Percentiles rank a stretch among this genome's conserved stretches.
Evolutionary conservation across 208 protist species (phyloP).

Genomic region (Acanthamoeba castellanii): DNA sequence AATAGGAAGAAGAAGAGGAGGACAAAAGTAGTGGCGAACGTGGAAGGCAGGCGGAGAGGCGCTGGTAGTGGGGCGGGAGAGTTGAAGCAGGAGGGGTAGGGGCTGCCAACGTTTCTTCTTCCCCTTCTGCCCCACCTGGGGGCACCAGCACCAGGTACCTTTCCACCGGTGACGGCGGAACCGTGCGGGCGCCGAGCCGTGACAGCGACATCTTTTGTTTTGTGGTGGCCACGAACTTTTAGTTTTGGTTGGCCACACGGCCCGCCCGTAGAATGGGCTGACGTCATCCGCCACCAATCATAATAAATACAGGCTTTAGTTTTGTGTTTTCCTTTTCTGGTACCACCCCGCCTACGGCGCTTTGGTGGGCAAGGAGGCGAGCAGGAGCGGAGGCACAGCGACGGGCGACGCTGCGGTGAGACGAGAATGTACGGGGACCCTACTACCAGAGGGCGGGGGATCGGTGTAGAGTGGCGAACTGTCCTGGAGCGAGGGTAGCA

Average conservation of each 20-base stretch:
- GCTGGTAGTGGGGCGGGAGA: neutral
- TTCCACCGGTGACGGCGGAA: neutral
- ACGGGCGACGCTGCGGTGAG: too few species aligned
- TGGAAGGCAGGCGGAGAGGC: neutral
- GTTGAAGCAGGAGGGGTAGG: neutral
- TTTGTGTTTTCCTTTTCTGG: too few species aligned
- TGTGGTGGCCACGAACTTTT: too few species aligned
- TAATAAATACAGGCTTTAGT: too few species aligned
- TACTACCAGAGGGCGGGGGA: neutral
- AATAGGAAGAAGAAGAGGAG: neutral
- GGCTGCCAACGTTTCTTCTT: neutral
- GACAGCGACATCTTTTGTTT: neutral
- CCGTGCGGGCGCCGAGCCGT: neutral
- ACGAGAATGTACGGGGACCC: too few species aligned
- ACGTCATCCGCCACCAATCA: too few species aligned
- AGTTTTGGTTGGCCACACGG: too few species aligned
- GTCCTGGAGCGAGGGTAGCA: neutral
- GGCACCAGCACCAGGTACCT: neutral
- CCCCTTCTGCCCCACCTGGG: too few species aligned
- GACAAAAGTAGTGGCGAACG: neutral
- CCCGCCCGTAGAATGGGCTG: too few species aligned
- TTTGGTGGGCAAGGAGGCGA: too few species aligned
- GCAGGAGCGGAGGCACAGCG: too few species aligned
- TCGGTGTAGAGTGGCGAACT: neutral
- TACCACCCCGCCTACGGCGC: too few species aligned